Conservation (phyloP, 2,329 filamentous ascomycete species). For the Aspergillus intermedius region DNA sequence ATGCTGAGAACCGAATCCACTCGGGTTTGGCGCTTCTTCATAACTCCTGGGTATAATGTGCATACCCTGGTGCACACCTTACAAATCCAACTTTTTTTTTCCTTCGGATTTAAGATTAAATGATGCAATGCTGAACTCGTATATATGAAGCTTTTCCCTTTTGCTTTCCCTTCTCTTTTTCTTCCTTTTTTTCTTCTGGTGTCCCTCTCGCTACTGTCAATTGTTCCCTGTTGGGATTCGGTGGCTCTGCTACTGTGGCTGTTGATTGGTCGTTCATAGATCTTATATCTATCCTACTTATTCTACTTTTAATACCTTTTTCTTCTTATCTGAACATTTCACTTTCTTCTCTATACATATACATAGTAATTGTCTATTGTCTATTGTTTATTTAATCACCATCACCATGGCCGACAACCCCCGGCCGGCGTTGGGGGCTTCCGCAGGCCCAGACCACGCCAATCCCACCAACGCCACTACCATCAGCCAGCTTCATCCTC, state of each 20-base stretch:
- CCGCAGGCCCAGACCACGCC: not conserved
- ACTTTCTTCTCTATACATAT: not conserved
- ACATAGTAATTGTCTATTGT: not conserved
- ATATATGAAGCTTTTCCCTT: not conserved
- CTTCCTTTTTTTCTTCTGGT: not conserved
- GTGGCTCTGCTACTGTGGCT: no score
- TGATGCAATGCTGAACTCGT: not conserved
- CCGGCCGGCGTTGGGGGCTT: not conserved
- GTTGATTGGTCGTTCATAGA: no score
- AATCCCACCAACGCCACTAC: constrained; percentile 3
- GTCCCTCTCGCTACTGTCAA: not conserved
- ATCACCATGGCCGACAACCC: constrained; percentile 1
- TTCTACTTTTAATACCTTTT: no score
- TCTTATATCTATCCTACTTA: no score
- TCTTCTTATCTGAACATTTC: not conserved
- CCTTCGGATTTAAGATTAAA: not conserved
- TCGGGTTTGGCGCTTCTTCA: not conserved
- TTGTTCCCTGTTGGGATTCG: not conserved
- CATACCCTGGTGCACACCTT: not conserved
- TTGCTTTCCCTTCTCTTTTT: not conserved
- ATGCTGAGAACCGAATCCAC: not conserved
- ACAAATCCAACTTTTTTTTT: not conserved
- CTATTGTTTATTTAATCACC: not conserved
- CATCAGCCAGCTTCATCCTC: not conserved
- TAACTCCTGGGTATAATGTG: not conserved